Evolutionary conservation across 2,329 filamentous ascomycete genomes (phyloP).

Genomic region (Phyllosticta citribraziliensis): DNA sequence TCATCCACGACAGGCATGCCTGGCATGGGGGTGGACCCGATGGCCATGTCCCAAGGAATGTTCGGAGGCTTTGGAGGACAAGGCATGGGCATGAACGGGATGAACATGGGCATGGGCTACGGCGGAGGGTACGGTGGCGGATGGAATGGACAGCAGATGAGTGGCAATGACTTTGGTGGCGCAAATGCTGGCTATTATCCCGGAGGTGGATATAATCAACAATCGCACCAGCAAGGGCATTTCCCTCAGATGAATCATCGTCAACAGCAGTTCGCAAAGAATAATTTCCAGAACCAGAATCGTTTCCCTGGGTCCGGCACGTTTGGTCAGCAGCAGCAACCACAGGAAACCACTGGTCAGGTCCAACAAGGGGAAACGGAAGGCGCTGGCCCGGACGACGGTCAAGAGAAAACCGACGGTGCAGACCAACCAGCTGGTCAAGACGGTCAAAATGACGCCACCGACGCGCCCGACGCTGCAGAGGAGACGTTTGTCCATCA

Average conservation of each 20-base stretch:
- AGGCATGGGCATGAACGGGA: slow-evolving; percentile 73
- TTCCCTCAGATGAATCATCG: slow-evolving; percentile 41
- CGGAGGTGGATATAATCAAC: slow-evolving; percentile 45
- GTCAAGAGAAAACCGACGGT: slow-evolving; percentile 9
- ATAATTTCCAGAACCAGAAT: slow-evolving; percentile 59
- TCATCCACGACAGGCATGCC: slow-evolving; percentile 52
- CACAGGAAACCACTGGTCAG: slow-evolving; percentile 20
- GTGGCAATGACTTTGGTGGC: slow-evolving; percentile 65
- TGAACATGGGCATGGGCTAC: slow-evolving; percentile 62
- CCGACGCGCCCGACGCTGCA: slow-evolving; percentile 7
- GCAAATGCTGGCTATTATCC: slow-evolving; percentile 38
- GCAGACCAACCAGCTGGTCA: slow-evolving; percentile 1
- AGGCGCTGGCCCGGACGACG: slow-evolving; percentile 13
- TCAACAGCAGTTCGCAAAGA: slow-evolving; percentile 46
- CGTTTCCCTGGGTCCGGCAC: slow-evolving; percentile 64
- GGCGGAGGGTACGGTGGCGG: slow-evolving; percentile 54
- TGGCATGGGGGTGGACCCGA: slow-evolving; percentile 76
- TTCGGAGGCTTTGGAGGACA: slow-evolving; percentile 63
- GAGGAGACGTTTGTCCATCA: slow-evolving; percentile 18
- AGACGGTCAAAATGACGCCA: background rate
- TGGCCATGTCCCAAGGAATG: slow-evolving; percentile 69
- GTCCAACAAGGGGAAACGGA: slow-evolving; percentile 28
- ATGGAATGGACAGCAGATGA: slow-evolving; percentile 58
- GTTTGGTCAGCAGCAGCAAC: slow-evolving; percentile 25
- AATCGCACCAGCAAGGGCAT: slow-evolving; percentile 30